Evolutionary conservation across 2,329 filamentous ascomycete species (phyloP).

Genomic region (Mollisia scopiformis): DNA sequence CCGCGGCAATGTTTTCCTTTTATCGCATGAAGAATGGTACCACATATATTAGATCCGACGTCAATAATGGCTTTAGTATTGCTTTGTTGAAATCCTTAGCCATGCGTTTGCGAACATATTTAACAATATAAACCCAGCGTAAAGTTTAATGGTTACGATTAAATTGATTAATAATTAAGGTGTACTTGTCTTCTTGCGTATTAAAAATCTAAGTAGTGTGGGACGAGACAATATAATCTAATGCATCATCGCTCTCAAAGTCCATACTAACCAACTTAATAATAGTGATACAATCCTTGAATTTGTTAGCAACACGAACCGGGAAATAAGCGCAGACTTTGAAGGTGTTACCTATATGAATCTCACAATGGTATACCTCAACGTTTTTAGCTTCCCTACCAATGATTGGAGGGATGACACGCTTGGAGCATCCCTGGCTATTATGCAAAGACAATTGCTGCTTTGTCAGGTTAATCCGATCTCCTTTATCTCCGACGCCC

Average conservation of each 20-base stretch:
- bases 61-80: not conserved
- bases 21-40: not conserved
- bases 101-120: conserved; percentile 6
- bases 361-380: conserved; percentile 4
- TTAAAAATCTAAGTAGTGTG: conserved; percentile 2
- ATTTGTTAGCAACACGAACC: not conserved
- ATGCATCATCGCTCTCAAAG: not conserved
- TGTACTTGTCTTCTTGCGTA: conserved; percentile 9
- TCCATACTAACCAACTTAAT: not conserved
- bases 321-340: conserved; percentile 8
- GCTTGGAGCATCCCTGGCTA: too few species aligned
- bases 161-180: not conserved
- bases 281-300: not conserved
- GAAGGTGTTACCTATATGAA: not conserved
- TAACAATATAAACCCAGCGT: conserved; percentile 16
- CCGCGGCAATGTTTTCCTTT: too few species aligned
- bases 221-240: not conserved
- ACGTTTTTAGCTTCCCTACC: not conserved
- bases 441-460: too few species aligned
- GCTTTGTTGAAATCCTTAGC: conserved; percentile 3
- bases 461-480: too few species aligned
- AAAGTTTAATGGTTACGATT: conserved; percentile 14
- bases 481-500: too few species aligned
- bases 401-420: too few species aligned
- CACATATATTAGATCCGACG: not conserved